Base-by-base conservation (phyloP, 2,329 filamentous ascomycete genomes). In the Penicillium polonicum region DNA sequence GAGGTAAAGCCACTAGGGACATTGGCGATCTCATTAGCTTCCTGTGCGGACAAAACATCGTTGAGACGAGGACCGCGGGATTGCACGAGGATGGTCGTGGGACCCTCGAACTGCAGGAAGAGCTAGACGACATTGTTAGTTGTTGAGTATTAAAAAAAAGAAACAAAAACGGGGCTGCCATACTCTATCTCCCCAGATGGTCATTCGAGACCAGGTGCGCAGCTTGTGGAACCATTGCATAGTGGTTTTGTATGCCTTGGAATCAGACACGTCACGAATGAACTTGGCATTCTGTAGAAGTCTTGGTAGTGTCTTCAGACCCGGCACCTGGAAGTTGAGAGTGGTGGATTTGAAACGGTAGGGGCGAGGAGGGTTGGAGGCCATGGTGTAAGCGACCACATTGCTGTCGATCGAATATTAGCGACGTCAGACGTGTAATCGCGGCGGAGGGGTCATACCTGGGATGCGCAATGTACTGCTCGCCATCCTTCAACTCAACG, bases 11-110 rank as follows among this genome's bases (percentile, higher is more conserved):
- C 93, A 0, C 91, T 85, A 33, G 92, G 89, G 6, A 87, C 81
- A 70, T 92, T 88, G 0, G 93, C 93, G 60, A 97, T 90, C 76
- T 97, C 94, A 65, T 96, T 92, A 55, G 97, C 85, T 64, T 99
- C 88, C 49, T 87, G 84, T 29, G 83, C 81, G 5, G 88, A 90
- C 63, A 99, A 79, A 3, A 90, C 84, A 63, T 99, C 93, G 52
- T 85, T 86, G 43, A 96, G 78, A 17, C 89, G 83, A 23, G 90
- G 85, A 15, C 88, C 92, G n/a, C 93, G 86, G 52, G 91, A 95
- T 62, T 96, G 95, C 68, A 99, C 80, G 43, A 97, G 82, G 48
- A 99, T 84, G 2, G 90, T 97, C 6, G 85, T 85, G 2, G 94
- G 94, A 0, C 94, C 94, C 56, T 88, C 84, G 72, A 99, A 97